These are phyloP conservation scores for Diplodia sapinea DNA, from an alignment of 2,329 filamentous ascomycete species.

Conservation along the genomic window DNA sequence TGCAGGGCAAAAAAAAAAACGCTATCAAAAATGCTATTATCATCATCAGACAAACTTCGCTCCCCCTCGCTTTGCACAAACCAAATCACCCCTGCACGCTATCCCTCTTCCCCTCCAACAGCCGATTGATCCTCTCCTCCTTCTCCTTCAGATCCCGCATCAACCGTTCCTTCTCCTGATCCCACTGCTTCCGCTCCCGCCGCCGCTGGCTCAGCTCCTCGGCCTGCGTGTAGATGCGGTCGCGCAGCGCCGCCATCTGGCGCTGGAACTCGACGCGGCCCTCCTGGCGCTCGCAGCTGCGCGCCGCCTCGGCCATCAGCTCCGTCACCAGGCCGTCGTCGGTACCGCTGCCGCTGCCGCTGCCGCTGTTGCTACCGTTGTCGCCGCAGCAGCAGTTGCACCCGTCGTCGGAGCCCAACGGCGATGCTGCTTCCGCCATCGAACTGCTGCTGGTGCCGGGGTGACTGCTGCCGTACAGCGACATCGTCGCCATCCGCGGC, in stretches of 20 bases:
- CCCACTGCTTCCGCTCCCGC: slow-evolving; percentile 5
- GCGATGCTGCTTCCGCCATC: background rate
- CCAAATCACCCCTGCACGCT: background rate
- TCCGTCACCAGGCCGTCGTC: background rate
- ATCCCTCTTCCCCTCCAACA: background rate
- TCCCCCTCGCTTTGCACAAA: background rate
- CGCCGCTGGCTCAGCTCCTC: slow-evolving; percentile 6
- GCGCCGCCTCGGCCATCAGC: slow-evolving; percentile 26
- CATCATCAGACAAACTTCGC: background rate
- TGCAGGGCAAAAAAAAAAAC: background rate
- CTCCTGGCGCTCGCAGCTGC: slow-evolving; percentile 17
- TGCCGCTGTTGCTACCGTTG: background rate
- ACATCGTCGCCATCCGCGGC: background rate
- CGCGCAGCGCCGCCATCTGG: slow-evolving; percentile 16
- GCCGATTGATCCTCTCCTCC: background rate
- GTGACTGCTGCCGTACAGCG: background rate
- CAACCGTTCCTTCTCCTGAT: background rate
- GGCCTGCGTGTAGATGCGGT: slow-evolving; percentile 19
- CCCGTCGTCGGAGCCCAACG: background rate
- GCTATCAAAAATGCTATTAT: background rate
- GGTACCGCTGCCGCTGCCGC: background rate
- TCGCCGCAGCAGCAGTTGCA: background rate
- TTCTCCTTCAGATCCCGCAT: background rate
- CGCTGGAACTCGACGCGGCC: slow-evolving; percentile 15
- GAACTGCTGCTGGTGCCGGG: background rate